A percentile compares a stretch with the other conserved stretches of the same genome.
Evolutionary conservation across 1,139 yeast species (phyloP).

Genomic region (Blastobotrys elegans): DNA sequence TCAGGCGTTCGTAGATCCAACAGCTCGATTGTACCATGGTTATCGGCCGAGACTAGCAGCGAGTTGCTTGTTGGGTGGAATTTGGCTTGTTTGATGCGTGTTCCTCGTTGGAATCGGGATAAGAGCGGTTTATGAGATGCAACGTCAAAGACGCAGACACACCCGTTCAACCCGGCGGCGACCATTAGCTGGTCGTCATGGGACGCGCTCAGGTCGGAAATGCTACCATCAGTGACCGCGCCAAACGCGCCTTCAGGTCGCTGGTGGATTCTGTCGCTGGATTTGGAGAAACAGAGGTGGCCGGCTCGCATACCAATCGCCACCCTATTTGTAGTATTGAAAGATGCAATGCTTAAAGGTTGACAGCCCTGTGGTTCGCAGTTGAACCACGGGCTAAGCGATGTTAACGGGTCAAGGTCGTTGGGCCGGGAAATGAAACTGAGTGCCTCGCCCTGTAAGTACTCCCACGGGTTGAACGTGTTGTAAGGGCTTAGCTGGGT

Average conservation of each 20-base stretch:
- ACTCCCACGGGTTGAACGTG: not conserved
- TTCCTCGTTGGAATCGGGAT: not conserved
- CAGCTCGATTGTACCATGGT: not conserved
- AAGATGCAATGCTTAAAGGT: conserved; percentile 8
- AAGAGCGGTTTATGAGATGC: not conserved
- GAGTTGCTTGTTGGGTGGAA: not conserved
- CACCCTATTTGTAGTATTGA: not conserved
- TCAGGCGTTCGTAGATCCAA: not conserved
- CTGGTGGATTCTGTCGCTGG: not conserved
- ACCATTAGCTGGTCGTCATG: conserved; percentile 1
- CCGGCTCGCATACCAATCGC: conserved; percentile 12
- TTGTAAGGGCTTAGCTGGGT: not conserved
- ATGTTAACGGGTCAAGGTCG: not conserved
- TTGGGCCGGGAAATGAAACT: conserved; percentile 1
- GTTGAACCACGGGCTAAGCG: not conserved
- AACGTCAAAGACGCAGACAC: not conserved
- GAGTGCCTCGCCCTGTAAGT: conserved; percentile 5
- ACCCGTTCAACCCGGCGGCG: not conserved
- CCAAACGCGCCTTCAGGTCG: not conserved
- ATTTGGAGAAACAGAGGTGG: not conserved
- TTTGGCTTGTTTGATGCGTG: conserved; percentile 4
- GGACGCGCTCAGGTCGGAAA: conserved; percentile 6
- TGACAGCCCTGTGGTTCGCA: conserved; percentile 1
- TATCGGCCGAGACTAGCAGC: not conserved
- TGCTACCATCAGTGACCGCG: conserved; percentile 1